Percentiles rank a stretch among this genome's conserved stretches.
Evolutionary conservation across 139 green algal genomes (phyloP).

Genomic region (Yamagishiella unicocca): DNA sequence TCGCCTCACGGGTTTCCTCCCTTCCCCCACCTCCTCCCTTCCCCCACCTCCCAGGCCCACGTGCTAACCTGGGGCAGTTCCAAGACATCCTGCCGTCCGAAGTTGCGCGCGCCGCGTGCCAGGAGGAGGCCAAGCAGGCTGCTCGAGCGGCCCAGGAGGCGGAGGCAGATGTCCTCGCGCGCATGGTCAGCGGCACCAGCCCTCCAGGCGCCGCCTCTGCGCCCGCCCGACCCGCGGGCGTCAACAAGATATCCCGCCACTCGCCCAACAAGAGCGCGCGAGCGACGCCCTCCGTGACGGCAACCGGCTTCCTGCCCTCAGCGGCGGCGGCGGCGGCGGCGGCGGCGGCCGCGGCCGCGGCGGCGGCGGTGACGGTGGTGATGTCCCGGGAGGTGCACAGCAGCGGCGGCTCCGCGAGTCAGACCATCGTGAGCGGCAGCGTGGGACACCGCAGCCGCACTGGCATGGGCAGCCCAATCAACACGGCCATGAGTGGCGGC

Average conservation of each 20-base stretch:
- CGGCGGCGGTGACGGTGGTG: not conserved
- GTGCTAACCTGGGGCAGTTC: constrained; percentile 35
- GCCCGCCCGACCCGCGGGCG: not conserved
- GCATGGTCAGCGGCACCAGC: not conserved
- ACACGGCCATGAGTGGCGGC: not conserved
- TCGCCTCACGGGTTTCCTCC: too few species aligned
- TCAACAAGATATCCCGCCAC: not conserved
- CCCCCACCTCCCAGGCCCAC: too few species aligned
- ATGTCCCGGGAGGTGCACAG: not conserved
- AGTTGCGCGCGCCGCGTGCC: not conserved
- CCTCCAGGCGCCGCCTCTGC: too few species aligned
- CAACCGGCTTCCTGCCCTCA: not conserved
- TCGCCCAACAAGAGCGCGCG: not conserved
- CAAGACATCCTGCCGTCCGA: constrained; percentile 19
- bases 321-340: not conserved
- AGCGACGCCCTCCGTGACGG: not conserved
- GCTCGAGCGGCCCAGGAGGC: not conserved
- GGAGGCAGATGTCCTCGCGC: not conserved
- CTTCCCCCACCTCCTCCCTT: too few species aligned
- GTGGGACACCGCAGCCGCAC: not conserved
- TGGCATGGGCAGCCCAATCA: not conserved
- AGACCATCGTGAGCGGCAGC: not conserved
- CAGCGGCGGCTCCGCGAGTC: not conserved
- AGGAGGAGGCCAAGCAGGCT: not conserved
- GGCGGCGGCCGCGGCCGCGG: not conserved